A percentile compares a stretch with the other conserved stretches of the same genome.
phyloP scores from a whole-genome alignment of 805 yeast genomes.

The Pichia paraexigua region DNA sequence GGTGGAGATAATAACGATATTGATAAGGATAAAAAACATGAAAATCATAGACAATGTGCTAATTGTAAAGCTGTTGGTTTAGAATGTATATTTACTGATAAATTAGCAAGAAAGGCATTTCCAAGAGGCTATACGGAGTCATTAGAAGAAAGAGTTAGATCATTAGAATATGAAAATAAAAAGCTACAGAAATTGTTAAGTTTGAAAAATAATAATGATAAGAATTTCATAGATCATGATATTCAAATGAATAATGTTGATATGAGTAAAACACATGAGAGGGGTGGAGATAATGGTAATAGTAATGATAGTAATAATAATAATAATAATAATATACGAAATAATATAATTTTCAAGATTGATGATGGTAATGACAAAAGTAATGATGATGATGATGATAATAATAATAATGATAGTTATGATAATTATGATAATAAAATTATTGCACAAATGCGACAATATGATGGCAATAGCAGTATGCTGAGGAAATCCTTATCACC shows the following conservation, averaged over 20 bases:
- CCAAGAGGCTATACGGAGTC: conserved; percentile 92
- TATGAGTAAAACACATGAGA: not conserved
- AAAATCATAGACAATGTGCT: conserved; percentile 49
- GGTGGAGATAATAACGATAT: not conserved
- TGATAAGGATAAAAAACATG: not conserved
- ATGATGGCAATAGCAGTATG: not conserved
- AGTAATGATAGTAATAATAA: not conserved
- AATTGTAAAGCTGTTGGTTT: conserved; percentile 80
- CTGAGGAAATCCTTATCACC: not conserved
- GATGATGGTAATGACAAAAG: not conserved
- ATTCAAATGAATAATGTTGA: not conserved
- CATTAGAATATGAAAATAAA: conserved; percentile 73
- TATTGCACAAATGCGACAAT: not conserved
- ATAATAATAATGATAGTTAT: not conserved
- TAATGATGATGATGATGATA: not conserved
- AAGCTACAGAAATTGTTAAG: conserved; percentile 57
- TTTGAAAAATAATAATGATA: conserved; percentile 30
- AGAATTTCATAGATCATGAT: not conserved
- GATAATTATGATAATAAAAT: not conserved
- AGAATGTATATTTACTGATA: conserved; percentile 83
- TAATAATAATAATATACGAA: not conserved
- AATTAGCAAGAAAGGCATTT: conserved; percentile 75
- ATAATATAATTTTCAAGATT: not conserved
- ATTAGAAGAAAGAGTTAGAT: conserved; percentile 80
- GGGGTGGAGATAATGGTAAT: no score